Percentiles rank a stretch among this genome's conserved stretches.
phyloP scores from a whole-genome alignment of 176 grass and related monocot species.

The Triticum dicoccoides region DNA sequence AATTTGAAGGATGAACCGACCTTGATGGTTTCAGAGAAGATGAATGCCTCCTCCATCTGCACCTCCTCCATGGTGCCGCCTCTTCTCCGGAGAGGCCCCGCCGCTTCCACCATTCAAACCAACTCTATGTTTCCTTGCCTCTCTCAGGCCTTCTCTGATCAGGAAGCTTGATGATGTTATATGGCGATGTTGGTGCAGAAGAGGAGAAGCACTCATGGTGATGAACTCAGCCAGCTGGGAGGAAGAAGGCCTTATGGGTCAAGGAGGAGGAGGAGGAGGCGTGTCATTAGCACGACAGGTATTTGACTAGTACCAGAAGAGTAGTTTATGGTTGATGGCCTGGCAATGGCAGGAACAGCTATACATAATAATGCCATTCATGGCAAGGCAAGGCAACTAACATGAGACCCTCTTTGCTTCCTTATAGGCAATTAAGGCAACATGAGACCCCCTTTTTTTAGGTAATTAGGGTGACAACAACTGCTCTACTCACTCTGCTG shows the following conservation, averaged over 20 bases:
- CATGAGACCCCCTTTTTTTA: background rate
- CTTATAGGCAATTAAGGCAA: background rate
- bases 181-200: background rate
- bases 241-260: constrained; percentile 8
- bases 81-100: constrained; percentile 15
- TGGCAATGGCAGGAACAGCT: constrained; percentile 1
- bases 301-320: constrained; percentile 27
- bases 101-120: constrained; percentile 30
- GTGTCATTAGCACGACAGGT: constrained; percentile 46
- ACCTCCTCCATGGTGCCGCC: constrained; percentile 34
- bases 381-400: background rate
- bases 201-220: background rate
- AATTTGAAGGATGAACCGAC: constrained; percentile 27
- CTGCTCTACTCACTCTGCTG: background rate
- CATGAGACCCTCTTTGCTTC: no score
- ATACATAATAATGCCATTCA: constrained; percentile 30
- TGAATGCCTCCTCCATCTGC: constrained; percentile 55
- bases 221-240: constrained; percentile 3
- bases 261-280: constrained; percentile 14
- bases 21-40: constrained; percentile 83
- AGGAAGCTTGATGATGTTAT: background rate
- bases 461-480: background rate
- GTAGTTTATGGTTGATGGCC: constrained; percentile 25
- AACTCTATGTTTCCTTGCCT: background rate
- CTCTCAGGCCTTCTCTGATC: background rate